These are phyloP conservation scores for Cutaneotrichosporon cavernicola DNA, from an alignment of 1,284 basidiomycete species.

Conservation along the genomic window DNA sequence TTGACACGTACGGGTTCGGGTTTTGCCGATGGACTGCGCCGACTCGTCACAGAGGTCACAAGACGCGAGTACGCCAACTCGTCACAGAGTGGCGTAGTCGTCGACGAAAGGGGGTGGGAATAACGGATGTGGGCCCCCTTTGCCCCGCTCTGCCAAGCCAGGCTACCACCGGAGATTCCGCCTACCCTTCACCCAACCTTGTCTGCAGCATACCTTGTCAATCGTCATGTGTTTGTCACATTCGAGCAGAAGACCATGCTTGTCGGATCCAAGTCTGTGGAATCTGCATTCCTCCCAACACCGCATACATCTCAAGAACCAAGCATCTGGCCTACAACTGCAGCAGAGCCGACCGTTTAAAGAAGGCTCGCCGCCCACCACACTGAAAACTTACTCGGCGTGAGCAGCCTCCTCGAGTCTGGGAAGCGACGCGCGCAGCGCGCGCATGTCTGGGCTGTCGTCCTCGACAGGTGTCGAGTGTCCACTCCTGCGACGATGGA, in stretches of 20 bases:
- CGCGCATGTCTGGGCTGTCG: constrained; percentile 4
- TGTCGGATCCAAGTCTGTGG: background rate
- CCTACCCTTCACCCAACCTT: no score
- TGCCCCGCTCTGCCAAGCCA: no score
- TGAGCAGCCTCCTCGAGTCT: background rate
- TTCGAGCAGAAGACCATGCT: background rate
- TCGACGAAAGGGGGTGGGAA: background rate
- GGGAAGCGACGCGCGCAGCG: constrained; percentile 1
- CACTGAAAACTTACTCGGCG: background rate
- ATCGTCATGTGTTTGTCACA: no score
- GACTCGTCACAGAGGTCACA: background rate
- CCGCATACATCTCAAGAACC: background rate
- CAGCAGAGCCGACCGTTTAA: background rate
- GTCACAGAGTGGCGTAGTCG: background rate
- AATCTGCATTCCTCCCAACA: background rate
- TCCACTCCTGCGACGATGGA: constrained; percentile 26
- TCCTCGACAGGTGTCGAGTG: constrained; percentile 14
- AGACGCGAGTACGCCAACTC: background rate
- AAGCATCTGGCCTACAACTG: background rate
- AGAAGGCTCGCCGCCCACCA: background rate
- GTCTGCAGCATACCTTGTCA: background rate
- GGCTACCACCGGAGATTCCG: background rate
- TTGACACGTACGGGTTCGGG: background rate
- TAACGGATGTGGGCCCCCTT: background rate
- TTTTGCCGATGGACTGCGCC: background rate